A percentile compares a stretch with the other conserved stretches of the same genome.
phyloP scores from a whole-genome alignment of 768 basidiomycete genomes.

The Lentinula sp. region DNA sequence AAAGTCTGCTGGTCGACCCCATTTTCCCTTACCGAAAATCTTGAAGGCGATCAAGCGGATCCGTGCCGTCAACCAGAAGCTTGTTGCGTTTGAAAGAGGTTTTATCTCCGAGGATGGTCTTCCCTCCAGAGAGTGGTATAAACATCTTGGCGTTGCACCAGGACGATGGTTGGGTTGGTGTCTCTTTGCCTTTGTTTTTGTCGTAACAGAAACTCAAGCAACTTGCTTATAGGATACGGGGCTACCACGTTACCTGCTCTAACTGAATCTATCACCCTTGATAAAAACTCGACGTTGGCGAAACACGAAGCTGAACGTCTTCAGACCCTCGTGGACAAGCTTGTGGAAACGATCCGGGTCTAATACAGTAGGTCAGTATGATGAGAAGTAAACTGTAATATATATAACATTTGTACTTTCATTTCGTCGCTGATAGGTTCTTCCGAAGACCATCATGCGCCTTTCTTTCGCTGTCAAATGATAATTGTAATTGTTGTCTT shows the following conservation, averaged over 20 bases:
- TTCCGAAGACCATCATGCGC: too few species aligned
- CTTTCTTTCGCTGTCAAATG: too few species aligned
- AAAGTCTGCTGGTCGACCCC: constrained; percentile 8
- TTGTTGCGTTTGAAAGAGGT: constrained; percentile 67
- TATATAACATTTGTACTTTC: too few species aligned
- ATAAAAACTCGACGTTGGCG: constrained; percentile 57
- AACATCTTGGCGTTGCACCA: constrained; percentile 79
- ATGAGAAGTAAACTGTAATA: too few species aligned
- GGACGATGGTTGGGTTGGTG: constrained; percentile 74
- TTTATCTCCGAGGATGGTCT: constrained; percentile 78
- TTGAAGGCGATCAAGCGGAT: constrained; percentile 55
- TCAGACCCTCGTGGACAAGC: constrained; percentile 42
- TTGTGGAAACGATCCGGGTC: constrained; percentile 34
- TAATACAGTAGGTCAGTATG: neutral
- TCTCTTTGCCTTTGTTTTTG: neutral
- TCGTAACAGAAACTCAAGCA: neutral
- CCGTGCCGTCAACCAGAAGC: constrained; percentile 54
- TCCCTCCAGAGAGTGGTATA: constrained; percentile 81
- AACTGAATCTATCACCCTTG: constrained; percentile 69
- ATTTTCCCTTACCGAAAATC: constrained; percentile 34
- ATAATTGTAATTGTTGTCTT: too few species aligned
- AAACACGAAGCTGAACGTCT: constrained; percentile 56
- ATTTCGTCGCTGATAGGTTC: too few species aligned
- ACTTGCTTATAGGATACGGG: constrained; percentile 53
- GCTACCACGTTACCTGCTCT: constrained; percentile 81